phyloP scores from a whole-genome alignment of 2,329 filamentous ascomycete genomes.

The Chrysoporthe cubensis region DNA sequence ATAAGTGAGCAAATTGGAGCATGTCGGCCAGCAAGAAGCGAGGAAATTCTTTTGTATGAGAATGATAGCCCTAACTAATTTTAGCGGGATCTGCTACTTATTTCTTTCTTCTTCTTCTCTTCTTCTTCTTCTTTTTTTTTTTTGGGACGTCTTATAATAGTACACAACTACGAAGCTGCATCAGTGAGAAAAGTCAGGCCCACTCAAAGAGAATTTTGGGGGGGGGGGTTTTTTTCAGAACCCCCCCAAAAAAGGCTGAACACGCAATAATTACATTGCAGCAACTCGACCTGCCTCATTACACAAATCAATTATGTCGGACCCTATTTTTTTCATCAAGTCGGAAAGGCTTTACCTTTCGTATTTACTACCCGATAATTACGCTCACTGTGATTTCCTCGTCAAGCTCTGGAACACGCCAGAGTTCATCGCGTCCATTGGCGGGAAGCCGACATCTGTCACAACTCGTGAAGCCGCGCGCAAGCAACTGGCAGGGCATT shows the following conservation, averaged over 20 bases:
- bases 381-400: constrained; percentile 36
- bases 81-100: background rate
- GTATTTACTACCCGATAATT: constrained; percentile 29
- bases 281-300: background rate
- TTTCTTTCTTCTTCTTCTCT: background rate
- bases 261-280: background rate
- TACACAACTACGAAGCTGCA: background rate
- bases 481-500: constrained; percentile 25
- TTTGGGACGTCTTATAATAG: background rate
- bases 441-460: constrained; percentile 28
- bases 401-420: constrained; percentile 35
- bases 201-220: too few relatives aligned
- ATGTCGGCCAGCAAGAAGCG: background rate
- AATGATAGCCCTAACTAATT: background rate
- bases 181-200: background rate
- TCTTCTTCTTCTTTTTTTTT: background rate
- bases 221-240: too few relatives aligned
- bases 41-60: background rate
- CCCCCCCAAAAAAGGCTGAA: too few relatives aligned
- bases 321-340: constrained; percentile 33
- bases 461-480: constrained; percentile 31
- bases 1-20: background rate
- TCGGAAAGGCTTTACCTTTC: constrained; percentile 35
- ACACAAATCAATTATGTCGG: constrained; percentile 27
- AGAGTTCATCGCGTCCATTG: constrained; percentile 31